Evolutionary conservation across 352 stramenopile genomes (phyloP), one percentile per base, ranked within the genome.

Genomic region (Phytophthora sojae): DNA sequence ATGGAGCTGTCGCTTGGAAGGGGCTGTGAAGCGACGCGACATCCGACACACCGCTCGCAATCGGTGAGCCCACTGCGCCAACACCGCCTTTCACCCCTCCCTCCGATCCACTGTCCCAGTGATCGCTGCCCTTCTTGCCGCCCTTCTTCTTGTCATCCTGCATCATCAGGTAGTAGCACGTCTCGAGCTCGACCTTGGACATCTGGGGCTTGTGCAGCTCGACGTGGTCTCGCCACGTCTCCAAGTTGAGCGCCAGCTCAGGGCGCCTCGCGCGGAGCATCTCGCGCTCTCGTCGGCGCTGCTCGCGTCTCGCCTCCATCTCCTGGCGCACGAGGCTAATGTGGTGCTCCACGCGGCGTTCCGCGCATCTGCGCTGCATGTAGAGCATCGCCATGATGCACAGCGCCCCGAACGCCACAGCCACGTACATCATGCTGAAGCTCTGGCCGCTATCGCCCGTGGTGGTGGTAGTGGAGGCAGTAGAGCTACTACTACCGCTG

Each of bases 361-460:
- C 80, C 51, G 67, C 64, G 44, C 69, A 80, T 37, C 69, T 75
- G 56, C 75, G 71, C 61, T 87, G 80, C 52, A 74, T 60, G 57
- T 71, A 83, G n/a, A 87, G 76, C 58, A 84, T 57, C 23, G 75
- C 26, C 56, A 80, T 77, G 57, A 87, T 60, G 49, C 53, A 49
- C 21, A 78, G 42, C 19, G 61, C 71, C 12, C 73, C 64, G n/a
- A 69, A 60, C 3, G 64, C 73, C 50, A 83, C 82, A 15, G 57
- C 64, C 23, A 85, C 26, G 53, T 77, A 82, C 35, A 85, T 61
- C 57, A 71, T 69, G 50, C 64, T 71, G 32, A 74, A 57, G 19
- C 30, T 54, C 19, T 73, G 70, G 6, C 15, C 53, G 32, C 7
- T 15, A 49, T 54, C 56, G 23, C 42, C 66, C n/a, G 9, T 51